phyloP scores from a whole-genome alignment of 441 rosid genomes.

The Erysimum pusillum region DNA sequence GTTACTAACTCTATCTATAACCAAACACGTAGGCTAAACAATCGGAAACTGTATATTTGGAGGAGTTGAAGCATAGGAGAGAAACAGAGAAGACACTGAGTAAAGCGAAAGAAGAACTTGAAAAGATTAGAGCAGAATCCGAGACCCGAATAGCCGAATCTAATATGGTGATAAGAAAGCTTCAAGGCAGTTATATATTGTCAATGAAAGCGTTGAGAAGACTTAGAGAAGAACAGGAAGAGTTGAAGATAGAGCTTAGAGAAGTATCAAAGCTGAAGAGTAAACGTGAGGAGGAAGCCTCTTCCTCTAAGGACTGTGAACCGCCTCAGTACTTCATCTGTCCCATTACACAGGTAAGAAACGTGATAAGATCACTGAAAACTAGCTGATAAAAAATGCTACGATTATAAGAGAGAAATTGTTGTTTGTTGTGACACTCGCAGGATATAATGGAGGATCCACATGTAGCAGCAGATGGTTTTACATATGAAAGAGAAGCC shows the following conservation, averaged over 20 bases:
- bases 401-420: not conserved
- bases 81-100: slow-evolving; percentile 63
- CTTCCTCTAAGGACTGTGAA: slow-evolving; percentile 9
- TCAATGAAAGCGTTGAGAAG: slow-evolving; percentile 67
- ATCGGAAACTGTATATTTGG: slow-evolving; percentile 57
- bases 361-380: slow-evolving; percentile 4
- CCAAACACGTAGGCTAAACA: slow-evolving; percentile 58
- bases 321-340: slow-evolving; percentile 66
- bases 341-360: slow-evolving; percentile 76
- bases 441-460: slow-evolving; percentile 96
- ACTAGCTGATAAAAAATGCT: not conserved
- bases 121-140: slow-evolving; percentile 55
- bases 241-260: slow-evolving; percentile 70
- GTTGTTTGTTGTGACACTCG: slow-evolving; percentile 8
- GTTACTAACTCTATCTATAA: not conserved
- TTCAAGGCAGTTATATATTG: slow-evolving; percentile 67
- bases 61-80: slow-evolving; percentile 66
- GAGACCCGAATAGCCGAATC: slow-evolving; percentile 62
- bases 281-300: slow-evolving; percentile 29
- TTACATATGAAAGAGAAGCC: slow-evolving; percentile 84
- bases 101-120: slow-evolving; percentile 56
- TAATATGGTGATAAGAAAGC: slow-evolving; percentile 60
- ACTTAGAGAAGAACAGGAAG: slow-evolving; percentile 67
- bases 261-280: slow-evolving; percentile 79
- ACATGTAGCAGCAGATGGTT: slow-evolving; percentile 88